phyloP scores from a whole-genome alignment of 2,329 filamentous ascomycete genomes.

The Xylariomycetidae sp. region DNA sequence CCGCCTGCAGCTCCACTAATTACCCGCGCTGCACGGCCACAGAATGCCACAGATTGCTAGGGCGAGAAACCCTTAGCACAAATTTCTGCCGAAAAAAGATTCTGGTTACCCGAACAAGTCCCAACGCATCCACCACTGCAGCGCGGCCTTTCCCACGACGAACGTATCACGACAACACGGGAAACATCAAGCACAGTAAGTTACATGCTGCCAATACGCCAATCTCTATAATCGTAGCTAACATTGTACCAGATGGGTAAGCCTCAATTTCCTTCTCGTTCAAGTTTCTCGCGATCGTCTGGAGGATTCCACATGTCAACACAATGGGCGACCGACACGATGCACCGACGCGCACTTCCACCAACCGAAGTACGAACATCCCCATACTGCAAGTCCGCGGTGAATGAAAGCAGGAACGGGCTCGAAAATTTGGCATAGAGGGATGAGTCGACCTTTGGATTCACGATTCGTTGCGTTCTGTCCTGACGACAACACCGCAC shows the following conservation, averaged over 20 bases:
- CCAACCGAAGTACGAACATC: slow-evolving; percentile 8
- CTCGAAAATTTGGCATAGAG: too few species aligned
- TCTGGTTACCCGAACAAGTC: slow-evolving; percentile 21
- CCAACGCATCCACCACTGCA: slow-evolving; percentile 18
- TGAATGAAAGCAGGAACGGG: too few species aligned
- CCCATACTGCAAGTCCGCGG: too few species aligned
- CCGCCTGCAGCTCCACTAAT: too few species aligned
- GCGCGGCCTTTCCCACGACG: slow-evolving; percentile 19
- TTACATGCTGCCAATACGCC: slow-evolving; percentile 15
- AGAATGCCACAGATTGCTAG: slow-evolving; percentile 16
- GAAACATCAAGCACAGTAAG: slow-evolving; percentile 41
- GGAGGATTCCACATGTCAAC: slow-evolving; percentile 15
- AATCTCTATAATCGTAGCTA: slow-evolving; percentile 8
- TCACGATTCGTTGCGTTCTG: too few species aligned
- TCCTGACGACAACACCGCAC: too few species aligned
- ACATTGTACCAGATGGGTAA: slow-evolving; percentile 26
- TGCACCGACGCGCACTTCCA: slow-evolving; percentile 3
- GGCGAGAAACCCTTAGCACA: slow-evolving; percentile 28
- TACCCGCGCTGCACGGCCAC: slow-evolving; percentile 18
- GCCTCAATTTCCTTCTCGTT: slow-evolving; percentile 15
- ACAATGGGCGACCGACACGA: slow-evolving; percentile 4
- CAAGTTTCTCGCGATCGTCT: too few species aligned
- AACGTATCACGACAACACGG: slow-evolving; percentile 35
- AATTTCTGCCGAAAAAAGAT: slow-evolving; percentile 23
- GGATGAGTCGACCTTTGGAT: too few species aligned